Percentiles rank a stretch among this genome's conserved stretches.
phyloP scores from a whole-genome alignment of 2,329 filamentous ascomycete species.

The Cryphonectria nitschkei region DNA sequence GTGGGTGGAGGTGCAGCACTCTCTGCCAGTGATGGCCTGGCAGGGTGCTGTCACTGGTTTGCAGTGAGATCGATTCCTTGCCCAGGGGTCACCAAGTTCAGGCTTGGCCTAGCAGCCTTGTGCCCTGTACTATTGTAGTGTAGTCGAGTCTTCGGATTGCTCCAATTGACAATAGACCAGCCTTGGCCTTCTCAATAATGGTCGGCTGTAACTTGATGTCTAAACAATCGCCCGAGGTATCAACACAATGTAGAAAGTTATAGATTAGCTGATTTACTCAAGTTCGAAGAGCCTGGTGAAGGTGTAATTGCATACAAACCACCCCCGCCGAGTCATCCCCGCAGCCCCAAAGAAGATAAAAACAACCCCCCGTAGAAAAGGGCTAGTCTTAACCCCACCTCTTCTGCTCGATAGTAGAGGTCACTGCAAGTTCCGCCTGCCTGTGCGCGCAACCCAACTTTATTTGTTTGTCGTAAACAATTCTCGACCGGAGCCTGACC shows the following conservation, averaged over 20 bases:
- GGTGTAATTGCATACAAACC: background rate
- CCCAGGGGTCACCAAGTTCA: background rate
- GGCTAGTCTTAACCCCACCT: slow-evolving; percentile 12
- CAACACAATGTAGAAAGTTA: background rate
- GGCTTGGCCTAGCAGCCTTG: background rate
- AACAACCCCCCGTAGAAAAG: background rate
- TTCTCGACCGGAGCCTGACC: slow-evolving; percentile 9
- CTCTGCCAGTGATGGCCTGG: background rate
- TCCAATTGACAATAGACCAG: background rate
- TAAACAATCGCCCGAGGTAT: background rate
- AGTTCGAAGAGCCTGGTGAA: background rate
- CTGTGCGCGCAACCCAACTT: background rate
- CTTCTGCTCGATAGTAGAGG: background rate
- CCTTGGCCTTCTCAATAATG: background rate
- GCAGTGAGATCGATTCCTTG: background rate
- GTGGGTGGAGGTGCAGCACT: slow-evolving; percentile 2
- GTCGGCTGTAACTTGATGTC: background rate
- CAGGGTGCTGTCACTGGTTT: background rate
- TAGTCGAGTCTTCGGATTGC: background rate
- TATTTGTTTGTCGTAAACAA: slow-evolving; percentile 14
- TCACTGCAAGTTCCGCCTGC: background rate
- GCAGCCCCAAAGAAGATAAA: background rate
- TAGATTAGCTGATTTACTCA: slow-evolving; percentile 19
- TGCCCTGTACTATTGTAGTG: background rate
- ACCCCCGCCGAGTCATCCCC: background rate